Conservation (phyloP, 2,329 filamentous ascomycete species). For the Aschersonia sp. region DNA sequence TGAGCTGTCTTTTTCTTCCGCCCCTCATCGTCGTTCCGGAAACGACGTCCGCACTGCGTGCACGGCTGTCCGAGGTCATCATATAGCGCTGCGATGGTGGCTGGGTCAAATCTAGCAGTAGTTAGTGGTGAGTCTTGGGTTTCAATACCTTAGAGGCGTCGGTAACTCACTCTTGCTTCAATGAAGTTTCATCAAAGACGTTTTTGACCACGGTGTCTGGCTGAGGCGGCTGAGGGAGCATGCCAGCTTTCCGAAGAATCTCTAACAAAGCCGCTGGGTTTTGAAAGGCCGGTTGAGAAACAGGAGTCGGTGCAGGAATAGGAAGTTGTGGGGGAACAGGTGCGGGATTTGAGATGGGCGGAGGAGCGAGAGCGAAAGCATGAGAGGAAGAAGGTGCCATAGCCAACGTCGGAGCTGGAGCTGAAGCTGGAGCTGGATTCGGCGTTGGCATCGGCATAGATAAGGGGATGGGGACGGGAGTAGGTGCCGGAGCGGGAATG, state of each 20-base stretch:
- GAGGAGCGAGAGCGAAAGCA: neutral
- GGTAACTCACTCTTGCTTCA: conserved; percentile 52
- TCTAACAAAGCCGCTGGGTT: conserved; percentile 49
- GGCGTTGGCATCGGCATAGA: too few relatives aligned
- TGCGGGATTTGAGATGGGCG: neutral
- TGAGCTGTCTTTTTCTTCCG: conserved; percentile 78
- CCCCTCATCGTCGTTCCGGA: conserved; percentile 62
- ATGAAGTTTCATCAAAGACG: conserved; percentile 48
- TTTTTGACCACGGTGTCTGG: conserved; percentile 30
- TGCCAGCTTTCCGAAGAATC: conserved; percentile 52
- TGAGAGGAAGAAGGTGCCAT: neutral
- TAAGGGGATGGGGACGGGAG: neutral
- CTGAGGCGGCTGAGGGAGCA: conserved; percentile 36
- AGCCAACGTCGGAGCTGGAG: neutral
- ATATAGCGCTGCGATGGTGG: conserved; percentile 61
- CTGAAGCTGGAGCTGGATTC: neutral
- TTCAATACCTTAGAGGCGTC: too few relatives aligned
- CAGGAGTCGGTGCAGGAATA: conserved; percentile 22
- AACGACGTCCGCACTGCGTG: conserved; percentile 80
- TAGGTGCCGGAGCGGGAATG: neutral
- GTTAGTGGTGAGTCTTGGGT: neutral
- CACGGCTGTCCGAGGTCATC: conserved; percentile 76
- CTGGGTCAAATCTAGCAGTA: conserved; percentile 48
- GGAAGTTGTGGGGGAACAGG: conserved; percentile 1
- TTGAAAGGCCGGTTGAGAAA: conserved; percentile 15